phyloP scores from a whole-genome alignment of 2,329 filamentous ascomycete species.

The Simplicillium sp. region DNA sequence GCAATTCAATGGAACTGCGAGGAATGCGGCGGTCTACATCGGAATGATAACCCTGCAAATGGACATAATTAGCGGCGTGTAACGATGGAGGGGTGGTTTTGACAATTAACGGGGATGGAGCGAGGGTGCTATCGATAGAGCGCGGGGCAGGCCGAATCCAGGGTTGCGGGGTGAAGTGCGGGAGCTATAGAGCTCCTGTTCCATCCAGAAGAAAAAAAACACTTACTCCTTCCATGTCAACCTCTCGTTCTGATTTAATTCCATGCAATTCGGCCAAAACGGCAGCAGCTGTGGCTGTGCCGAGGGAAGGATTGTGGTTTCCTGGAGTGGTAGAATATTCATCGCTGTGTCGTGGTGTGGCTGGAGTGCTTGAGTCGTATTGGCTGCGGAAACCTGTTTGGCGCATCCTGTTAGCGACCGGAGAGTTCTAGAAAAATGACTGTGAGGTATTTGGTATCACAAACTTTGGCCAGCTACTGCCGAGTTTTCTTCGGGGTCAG shows the following conservation, averaged over 20 bases:
- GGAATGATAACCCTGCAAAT: conserved; percentile 53
- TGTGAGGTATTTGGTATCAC: conserved; percentile 5
- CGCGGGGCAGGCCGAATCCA: conserved; percentile 12
- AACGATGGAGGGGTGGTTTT: conserved; percentile 5
- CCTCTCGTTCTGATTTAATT: conserved; percentile 66
- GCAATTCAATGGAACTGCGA: conserved; percentile 62
- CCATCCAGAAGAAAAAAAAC: background rate
- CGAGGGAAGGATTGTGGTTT: conserved; percentile 29
- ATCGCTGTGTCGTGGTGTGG: conserved; percentile 59
- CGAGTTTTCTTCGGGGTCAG: conserved; percentile 14
- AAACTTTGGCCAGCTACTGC: no score
- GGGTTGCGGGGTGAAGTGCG: conserved; percentile 6
- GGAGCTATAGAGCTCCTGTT: conserved; percentile 1
- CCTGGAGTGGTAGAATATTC: conserved; percentile 46
- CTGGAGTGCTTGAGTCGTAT: conserved; percentile 57
- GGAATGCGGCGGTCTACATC: conserved; percentile 58
- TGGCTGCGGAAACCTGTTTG: conserved; percentile 45
- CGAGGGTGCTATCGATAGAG: conserved; percentile 15
- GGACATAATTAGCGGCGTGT: conserved; percentile 3
- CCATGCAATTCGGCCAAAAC: conserved; percentile 75
- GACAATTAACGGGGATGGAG: background rate
- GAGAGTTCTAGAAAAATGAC: conserved; percentile 12
- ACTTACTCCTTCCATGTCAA: conserved; percentile 70
- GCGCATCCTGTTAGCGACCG: no score
- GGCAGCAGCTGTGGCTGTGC: conserved; percentile 65